Evolutionary conservation across 208 protist genomes (phyloP), one percentile per base, ranked within the genome.

Genomic region (Acanthamoeba triangularis): DNA sequence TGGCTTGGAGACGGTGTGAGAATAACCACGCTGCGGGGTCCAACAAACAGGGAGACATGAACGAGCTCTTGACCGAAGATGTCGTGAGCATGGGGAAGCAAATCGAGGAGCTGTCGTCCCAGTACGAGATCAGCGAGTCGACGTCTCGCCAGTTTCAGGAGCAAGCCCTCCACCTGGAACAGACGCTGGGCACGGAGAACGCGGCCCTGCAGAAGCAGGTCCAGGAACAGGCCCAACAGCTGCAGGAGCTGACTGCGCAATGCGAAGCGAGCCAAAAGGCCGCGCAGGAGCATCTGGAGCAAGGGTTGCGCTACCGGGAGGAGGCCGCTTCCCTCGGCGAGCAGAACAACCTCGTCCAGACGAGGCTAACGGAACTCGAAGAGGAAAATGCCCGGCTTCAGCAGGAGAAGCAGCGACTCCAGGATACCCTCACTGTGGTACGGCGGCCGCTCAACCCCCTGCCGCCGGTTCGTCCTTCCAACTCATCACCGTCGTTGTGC

Each of bases 31-130:
- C 6, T 65, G n/a, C 37, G 2, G 14, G 30, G 20, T 37, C 47
- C 28, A 14, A 35, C n/a, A 7, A 49, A 49, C 37, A 93, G 63
- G 35, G 5, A 35, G 91, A 95, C 35, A 56, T 87, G 91, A 49
- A 95, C 33, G 91, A 95, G 33, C 76, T 95, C 25, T 30, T 95
- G 16, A 95, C 91, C 35, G 91, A 95, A 49, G 91, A 95, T 14
- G 61, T 37, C 44, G 30, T 95, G 28, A 67, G 4, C 4, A 95
- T 95, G 91, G 72, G 44, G 44, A 41, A 69, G 65, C 49, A 87
- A 30, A 35, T 95, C 18, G 35, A 61, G 30, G 91, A 95, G 54
- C 28, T 95, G 5, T 67, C 44, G 18, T 30, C 74, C 0, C 65
- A 95, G 91, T 84, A 87, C 30, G 88, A 93, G 20, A 49, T 93